phyloP scores from a whole-genome alignment of 805 yeast genomes.

The Ogataea salicorniae region DNA sequence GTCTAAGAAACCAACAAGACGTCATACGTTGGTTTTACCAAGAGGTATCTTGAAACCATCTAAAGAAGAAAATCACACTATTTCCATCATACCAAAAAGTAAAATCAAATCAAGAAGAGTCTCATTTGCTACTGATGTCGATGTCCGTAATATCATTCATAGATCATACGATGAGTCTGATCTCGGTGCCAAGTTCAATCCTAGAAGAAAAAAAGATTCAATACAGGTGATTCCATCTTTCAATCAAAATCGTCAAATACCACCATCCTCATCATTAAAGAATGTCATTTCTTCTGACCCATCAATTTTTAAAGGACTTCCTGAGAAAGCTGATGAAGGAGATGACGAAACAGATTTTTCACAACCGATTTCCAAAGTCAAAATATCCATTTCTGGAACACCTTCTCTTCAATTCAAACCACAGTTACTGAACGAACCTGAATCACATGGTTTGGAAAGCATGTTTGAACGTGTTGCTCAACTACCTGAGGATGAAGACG shows the following conservation, averaged over 20 bases:
- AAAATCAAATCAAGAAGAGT: constrained; percentile 46
- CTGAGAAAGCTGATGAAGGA: constrained; percentile 3
- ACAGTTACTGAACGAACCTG: constrained; percentile 9
- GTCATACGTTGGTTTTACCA: constrained; percentile 34
- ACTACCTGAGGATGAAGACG: constrained; percentile 8
- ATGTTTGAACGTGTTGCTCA: constrained; percentile 6
- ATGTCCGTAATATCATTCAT: constrained; percentile 46
- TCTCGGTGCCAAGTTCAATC: constrained; percentile 11
- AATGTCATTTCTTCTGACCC: not conserved
- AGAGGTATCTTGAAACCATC: constrained; percentile 36
- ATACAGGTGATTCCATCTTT: constrained; percentile 28
- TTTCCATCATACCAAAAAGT: constrained; percentile 32
- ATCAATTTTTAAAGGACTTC: not conserved
- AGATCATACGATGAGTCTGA: constrained; percentile 31
- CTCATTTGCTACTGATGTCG: constrained; percentile 73
- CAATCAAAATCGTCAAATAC: constrained; percentile 4
- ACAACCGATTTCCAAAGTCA: constrained; percentile 13
- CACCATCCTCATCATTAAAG: not conserved
- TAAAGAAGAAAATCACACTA: constrained; percentile 30
- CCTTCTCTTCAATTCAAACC: constrained; percentile 12
- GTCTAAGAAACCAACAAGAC: constrained; percentile 17
- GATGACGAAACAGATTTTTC: constrained; percentile 12
- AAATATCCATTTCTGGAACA: constrained; percentile 11
- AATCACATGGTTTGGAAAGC: constrained; percentile 6
- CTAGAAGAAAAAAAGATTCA: constrained; percentile 26